These are phyloP conservation scores for Emergomyces orientalis DNA, from an alignment of 2,329 filamentous ascomycete species.

Conservation along the genomic window DNA sequence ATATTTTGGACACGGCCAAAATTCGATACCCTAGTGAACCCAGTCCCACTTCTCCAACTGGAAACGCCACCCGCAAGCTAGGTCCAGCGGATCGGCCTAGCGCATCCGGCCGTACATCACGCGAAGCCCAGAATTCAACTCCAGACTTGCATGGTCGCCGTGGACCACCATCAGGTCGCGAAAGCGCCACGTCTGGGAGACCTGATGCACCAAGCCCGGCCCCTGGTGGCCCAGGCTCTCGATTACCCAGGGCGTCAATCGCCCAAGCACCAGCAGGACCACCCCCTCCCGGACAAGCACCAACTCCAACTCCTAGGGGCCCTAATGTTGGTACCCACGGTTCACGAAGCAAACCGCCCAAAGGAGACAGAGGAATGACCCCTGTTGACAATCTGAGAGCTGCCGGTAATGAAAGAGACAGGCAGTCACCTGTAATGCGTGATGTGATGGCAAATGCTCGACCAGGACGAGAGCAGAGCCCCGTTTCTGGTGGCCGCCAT, in stretches of 20 bases:
- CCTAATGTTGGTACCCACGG: constrained; percentile 33
- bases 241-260: constrained; percentile 51
- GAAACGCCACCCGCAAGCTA: constrained; percentile 35
- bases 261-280: constrained; percentile 53
- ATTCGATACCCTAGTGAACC: constrained; percentile 87
- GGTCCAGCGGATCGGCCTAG: constrained; percentile 36
- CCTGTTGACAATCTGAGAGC: constrained; percentile 36
- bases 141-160: constrained; percentile 31
- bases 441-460: constrained; percentile 32
- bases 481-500: constrained; percentile 51
- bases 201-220: constrained; percentile 25
- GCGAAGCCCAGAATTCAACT: constrained; percentile 33
- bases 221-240: constrained; percentile 41
- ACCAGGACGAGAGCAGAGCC: constrained; percentile 38
- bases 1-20: constrained; percentile 88
- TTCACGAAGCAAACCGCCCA: constrained; percentile 43
- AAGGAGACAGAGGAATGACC: constrained; percentile 38
- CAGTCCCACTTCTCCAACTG: constrained; percentile 29
- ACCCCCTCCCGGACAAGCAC: constrained; percentile 55
- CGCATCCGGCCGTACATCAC: constrained; percentile 34
- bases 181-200: constrained; percentile 29
- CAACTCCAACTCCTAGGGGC: constrained; percentile 49
- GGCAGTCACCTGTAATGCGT: constrained; percentile 39
- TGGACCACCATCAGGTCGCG: constrained; percentile 25
- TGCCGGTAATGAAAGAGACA: constrained; percentile 39